These are phyloP conservation scores for Globisporangium cystogenes DNA, from an alignment of 352 stramenopile genomes.

Conservation along the genomic window DNA sequence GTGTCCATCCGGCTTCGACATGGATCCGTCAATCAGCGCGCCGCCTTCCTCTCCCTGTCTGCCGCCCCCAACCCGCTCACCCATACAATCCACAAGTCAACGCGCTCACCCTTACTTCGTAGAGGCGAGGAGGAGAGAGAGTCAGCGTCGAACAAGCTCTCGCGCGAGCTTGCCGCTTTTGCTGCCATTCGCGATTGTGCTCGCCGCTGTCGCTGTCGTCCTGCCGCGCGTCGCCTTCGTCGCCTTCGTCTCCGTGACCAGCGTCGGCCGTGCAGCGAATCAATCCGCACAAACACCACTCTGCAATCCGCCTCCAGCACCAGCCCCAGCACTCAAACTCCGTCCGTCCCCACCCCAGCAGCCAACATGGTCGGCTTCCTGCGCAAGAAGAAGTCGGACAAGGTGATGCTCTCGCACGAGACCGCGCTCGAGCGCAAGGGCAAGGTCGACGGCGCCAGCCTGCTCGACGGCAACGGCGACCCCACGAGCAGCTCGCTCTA, in stretches of 20 bases:
- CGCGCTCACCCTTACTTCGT: not conserved
- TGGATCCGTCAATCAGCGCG: not conserved
- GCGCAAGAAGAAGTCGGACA: slow-evolving; percentile 84
- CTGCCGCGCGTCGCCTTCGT: not conserved
- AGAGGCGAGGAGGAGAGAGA: not conserved
- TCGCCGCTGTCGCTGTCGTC: not conserved
- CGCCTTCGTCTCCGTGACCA: not conserved
- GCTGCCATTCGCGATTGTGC: slow-evolving; percentile 1
- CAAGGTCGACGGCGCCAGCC: slow-evolving; percentile 75
- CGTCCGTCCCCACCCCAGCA: not conserved
- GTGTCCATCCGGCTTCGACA: not conserved
- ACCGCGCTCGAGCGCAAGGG: slow-evolving; percentile 82
- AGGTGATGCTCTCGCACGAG: slow-evolving; percentile 53
- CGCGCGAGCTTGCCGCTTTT: not conserved
- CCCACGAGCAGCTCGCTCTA: slow-evolving; percentile 68
- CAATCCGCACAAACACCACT: not conserved
- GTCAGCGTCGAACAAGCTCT: not conserved
- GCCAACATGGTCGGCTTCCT: slow-evolving; percentile 67
- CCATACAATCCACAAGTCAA: not conserved
- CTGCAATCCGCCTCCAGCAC: slow-evolving; percentile 1
- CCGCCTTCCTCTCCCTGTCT: not conserved
- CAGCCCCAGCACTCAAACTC: not conserved
- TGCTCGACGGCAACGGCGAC: slow-evolving; percentile 79
- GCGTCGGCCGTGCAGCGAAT: not conserved
- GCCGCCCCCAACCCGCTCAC: too few relatives aligned